Conservation (phyloP, 2,329 filamentous ascomycete species). For the Aspergillus felis region DNA sequence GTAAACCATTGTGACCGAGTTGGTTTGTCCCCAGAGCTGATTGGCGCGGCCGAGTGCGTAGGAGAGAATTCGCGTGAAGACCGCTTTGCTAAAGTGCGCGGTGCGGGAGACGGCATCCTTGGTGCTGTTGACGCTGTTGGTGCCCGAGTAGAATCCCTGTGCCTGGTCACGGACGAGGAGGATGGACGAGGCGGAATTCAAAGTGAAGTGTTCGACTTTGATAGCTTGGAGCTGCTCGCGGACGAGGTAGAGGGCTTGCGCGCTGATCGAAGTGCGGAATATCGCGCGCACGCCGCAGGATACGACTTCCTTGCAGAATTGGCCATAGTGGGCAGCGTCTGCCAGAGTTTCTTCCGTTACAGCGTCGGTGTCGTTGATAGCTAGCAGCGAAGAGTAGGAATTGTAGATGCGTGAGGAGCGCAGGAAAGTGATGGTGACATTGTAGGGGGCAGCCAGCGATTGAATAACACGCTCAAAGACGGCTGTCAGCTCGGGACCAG, state of each 20-base stretch:
- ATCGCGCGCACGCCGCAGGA: background rate
- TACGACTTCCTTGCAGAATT: background rate
- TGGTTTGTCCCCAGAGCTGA: background rate
- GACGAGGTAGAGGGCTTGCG: slow-evolving; percentile 1
- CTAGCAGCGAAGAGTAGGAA: background rate
- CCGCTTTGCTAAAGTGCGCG: background rate
- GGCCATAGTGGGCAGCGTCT: background rate
- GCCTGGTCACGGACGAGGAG: slow-evolving; percentile 1
- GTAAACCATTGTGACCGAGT: slow-evolving; percentile 1
- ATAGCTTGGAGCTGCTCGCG: slow-evolving; percentile 2
- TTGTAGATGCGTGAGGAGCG: background rate
- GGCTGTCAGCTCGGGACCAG: background rate
- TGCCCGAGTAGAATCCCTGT: slow-evolving; percentile 4
- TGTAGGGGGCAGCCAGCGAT: background rate
- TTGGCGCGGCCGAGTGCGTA: background rate
- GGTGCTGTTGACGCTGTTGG: background rate
- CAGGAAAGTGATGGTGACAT: background rate
- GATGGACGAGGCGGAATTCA: background rate
- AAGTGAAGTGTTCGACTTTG: slow-evolving; percentile 1
- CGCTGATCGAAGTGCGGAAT: slow-evolving; percentile 1
- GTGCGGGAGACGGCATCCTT: background rate
- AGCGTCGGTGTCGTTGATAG: background rate
- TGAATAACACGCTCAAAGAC: slow-evolving; percentile 1
- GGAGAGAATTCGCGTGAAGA: background rate
- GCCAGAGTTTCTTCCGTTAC: background rate